These are phyloP conservation scores for Ceratocystis cubensis DNA, from an alignment of 2,329 filamentous ascomycete genomes.

Conservation along the genomic window DNA sequence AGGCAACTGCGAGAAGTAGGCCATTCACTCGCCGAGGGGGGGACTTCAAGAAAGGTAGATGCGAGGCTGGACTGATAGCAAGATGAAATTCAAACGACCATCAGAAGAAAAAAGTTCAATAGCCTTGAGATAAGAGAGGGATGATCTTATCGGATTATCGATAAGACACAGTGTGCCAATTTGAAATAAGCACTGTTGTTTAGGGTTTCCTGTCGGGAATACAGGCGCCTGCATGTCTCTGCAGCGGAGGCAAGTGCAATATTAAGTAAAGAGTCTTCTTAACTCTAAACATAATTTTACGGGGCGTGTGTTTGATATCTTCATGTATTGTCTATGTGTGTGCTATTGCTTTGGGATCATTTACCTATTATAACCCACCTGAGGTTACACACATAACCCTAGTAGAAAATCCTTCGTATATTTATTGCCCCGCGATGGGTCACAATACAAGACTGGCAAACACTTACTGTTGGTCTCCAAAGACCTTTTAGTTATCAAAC, in stretches of 20 bases:
- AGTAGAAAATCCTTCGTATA: not conserved
- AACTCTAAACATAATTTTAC: too few species aligned
- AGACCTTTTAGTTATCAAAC: not conserved
- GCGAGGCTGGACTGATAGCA: slow-evolving; percentile 15
- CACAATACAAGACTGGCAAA: not conserved
- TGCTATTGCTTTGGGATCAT: not conserved
- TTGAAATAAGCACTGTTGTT: not conserved
- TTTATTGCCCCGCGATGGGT: slow-evolving; percentile 7
- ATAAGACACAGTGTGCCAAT: slow-evolving; percentile 4
- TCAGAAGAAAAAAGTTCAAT: slow-evolving; percentile 16
- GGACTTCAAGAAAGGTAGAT: slow-evolving; percentile 12
- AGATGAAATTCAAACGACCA: not conserved
- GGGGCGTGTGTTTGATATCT: too few species aligned
- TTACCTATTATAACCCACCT: not conserved
- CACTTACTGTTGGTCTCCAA: not conserved
- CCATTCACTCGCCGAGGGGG: not conserved
- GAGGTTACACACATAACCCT: slow-evolving; percentile 1
- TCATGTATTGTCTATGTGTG: too few species aligned
- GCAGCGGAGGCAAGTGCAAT: too few species aligned
- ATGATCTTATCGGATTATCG: slow-evolving; percentile 16
- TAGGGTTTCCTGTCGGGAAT: not conserved
- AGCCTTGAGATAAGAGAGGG: slow-evolving; percentile 16
- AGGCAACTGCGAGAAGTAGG: not conserved
- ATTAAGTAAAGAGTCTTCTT: too few species aligned
- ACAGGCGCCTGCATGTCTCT: not conserved